These are phyloP conservation scores for Pythium monospermum DNA, from an alignment of 352 stramenopile genomes.

Conservation along the genomic window DNA sequence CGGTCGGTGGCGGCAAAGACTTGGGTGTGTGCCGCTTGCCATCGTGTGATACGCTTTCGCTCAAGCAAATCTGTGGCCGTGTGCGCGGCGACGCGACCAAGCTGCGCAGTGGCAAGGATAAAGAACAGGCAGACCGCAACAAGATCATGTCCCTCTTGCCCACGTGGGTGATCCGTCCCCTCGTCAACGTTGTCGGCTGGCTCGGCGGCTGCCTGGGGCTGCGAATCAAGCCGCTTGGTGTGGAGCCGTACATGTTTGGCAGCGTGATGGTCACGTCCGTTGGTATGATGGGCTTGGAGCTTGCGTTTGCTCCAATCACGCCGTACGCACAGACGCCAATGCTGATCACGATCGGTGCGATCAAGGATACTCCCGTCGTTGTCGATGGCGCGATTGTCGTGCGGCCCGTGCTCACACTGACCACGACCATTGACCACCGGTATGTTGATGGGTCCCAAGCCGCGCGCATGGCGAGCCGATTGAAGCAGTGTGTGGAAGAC, in stretches of 20 bases:
- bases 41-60: constrained; percentile 48
- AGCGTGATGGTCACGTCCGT: constrained; percentile 68
- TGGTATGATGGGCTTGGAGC: constrained; percentile 64
- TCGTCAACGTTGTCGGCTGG: constrained; percentile 60
- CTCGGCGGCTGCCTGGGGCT: constrained; percentile 52
- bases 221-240: constrained; percentile 42
- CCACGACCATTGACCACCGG: constrained; percentile 66
- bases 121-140: constrained; percentile 59
- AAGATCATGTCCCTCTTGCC: constrained; percentile 51
- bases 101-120: constrained; percentile 48
- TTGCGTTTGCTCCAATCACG: constrained; percentile 60
- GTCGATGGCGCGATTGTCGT: constrained; percentile 53
- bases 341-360: constrained; percentile 62
- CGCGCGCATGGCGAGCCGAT: constrained; percentile 45
- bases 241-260: constrained; percentile 73
- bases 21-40: constrained; percentile 47
- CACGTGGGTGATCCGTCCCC: constrained; percentile 45
- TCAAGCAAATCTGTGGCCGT: constrained; percentile 38
- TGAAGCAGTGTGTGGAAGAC: constrained; percentile 52
- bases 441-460: constrained; percentile 62
- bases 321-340: constrained; percentile 60
- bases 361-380: constrained; percentile 59
- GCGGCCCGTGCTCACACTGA: constrained; percentile 58
- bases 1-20: constrained; percentile 52
- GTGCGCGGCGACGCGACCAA: constrained; percentile 47